Base-by-base conservation (phyloP, 2,329 filamentous ascomycete species). In the Fusarium dlaminii region DNA sequence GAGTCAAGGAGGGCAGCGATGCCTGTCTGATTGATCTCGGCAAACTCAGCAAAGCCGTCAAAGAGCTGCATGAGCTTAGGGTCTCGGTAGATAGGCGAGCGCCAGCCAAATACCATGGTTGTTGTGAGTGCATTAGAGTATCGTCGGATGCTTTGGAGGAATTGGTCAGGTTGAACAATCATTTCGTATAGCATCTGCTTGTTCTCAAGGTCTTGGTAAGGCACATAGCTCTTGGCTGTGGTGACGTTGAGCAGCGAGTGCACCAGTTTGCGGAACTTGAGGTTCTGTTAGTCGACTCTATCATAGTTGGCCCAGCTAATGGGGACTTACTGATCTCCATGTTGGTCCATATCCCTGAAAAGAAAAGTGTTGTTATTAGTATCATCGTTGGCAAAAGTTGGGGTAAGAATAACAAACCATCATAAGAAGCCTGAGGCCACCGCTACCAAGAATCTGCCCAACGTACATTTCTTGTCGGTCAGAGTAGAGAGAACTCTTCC, bases 71-170 rank as follows among this genome's bases (percentile, higher is more conserved):
- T 40, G 10, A 64, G 29, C 13, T 49, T 64, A 3, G 56, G 56
- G 10, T 64, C 61, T 27, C 20, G 20, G 11, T 64, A 64, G 3
- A 64, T 36, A 2, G 56, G 56, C 6, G 61, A 64, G 8, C 61
- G 61, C 61, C 61, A 64, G 5, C 61, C 61, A 8, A 64, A 64
- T 5, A 64, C 61, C 61, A 64, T 64, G n/a, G 42, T 64, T 22
- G 56, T 64, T 13, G 56, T 64, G 6, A 64, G 61, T 2, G 61
- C 61, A 15, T 64, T 64, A 5, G 61, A 64, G 14, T 64, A 64
- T 24, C 61, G 29, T 0, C 61, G 43, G 5, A 64, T 64, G 10
- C 56, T 63, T 5, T 62, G 36, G 1, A 64, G 61, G 20, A 64
- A 64, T 18, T 42, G 43, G 0, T 64, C 29, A 0, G 56, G 61